A percentile compares a stretch with the other conserved stretches of the same genome.
These are phyloP conservation scores for Effrenium voratum DNA, from an alignment of 73 alveolate species.

Conservation along the genomic window DNA sequence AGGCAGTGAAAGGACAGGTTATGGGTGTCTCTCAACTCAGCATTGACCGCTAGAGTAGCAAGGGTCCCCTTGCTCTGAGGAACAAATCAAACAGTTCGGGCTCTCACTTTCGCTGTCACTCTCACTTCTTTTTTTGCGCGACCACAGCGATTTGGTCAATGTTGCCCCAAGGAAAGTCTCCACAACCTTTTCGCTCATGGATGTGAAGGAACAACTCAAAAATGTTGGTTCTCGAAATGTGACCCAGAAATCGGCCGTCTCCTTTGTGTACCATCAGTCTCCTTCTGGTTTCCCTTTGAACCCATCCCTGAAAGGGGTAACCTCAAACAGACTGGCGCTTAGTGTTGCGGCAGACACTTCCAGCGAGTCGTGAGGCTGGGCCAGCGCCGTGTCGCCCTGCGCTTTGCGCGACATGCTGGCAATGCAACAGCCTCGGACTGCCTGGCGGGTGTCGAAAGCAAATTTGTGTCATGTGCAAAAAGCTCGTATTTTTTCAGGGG, in stretches of 20 bases:
- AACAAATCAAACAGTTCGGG: too few species aligned
- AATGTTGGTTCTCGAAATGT: not conserved
- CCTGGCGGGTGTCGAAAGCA: not conserved
- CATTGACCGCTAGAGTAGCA: too few species aligned
- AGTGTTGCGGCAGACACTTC: not conserved
- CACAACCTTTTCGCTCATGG: too few species aligned
- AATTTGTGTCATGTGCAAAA: not conserved
- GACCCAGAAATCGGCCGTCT: not conserved
- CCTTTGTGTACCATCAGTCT: not conserved
- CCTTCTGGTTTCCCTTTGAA: not conserved
- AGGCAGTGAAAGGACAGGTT: too few species aligned
- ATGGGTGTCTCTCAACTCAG: too few species aligned
- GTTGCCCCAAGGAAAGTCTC: too few species aligned
- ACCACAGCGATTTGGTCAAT: too few species aligned
- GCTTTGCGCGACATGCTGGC: conserved; percentile 32
- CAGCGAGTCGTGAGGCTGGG: conserved; percentile 7
- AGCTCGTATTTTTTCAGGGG: too few species aligned
- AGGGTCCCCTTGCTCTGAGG: too few species aligned
- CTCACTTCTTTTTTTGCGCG: too few species aligned
- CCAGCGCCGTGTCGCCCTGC: conserved; percentile 43
- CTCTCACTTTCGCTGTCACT: too few species aligned
- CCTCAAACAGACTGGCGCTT: not conserved
- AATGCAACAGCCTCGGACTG: not conserved
- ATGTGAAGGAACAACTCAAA: not conserved
- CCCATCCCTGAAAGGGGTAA: not conserved